Conservation (phyloP, 2,329 filamentous ascomycete species). For the Paraphaeosphaeria sporulosa region DNA sequence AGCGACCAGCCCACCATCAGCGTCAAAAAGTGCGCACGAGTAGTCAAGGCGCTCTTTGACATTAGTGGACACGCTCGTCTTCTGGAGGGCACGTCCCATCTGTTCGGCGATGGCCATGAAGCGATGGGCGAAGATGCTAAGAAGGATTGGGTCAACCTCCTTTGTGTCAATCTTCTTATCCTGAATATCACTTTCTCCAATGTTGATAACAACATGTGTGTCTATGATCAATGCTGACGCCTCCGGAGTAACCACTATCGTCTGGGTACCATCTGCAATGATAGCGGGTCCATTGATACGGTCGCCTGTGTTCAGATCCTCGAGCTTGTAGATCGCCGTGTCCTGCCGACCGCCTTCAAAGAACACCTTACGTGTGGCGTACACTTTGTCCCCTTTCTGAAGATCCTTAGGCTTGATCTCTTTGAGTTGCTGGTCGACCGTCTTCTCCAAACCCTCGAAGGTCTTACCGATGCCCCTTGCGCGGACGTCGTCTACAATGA, state of each 20-base stretch:
- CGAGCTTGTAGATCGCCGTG: slow-evolving; percentile 84
- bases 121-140: slow-evolving; percentile 80
- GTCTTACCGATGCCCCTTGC: slow-evolving; percentile 90
- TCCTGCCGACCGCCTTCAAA: slow-evolving; percentile 81
- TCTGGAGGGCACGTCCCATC: slow-evolving; percentile 80
- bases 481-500: slow-evolving; percentile 89
- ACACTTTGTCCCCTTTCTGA: slow-evolving; percentile 66
- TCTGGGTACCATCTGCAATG: slow-evolving; percentile 87
- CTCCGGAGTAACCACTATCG: slow-evolving; percentile 85
- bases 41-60: slow-evolving; percentile 85
- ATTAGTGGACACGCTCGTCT: slow-evolving; percentile 81
- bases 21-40: slow-evolving; percentile 82
- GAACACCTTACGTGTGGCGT: slow-evolving; percentile 76
- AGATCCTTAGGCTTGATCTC: slow-evolving; percentile 68
- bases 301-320: slow-evolving; percentile 75
- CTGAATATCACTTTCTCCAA: slow-evolving; percentile 65
- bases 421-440: slow-evolving; percentile 83
- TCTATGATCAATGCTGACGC: slow-evolving; percentile 79
- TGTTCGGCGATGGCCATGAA: slow-evolving; percentile 90
- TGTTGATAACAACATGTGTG: slow-evolving; percentile 89
- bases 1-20: slow-evolving; percentile 76
- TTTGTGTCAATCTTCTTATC: slow-evolving; percentile 59
- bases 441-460: slow-evolving; percentile 79
- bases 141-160: slow-evolving; percentile 76
- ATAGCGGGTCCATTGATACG: slow-evolving; percentile 82